These are phyloP conservation scores for Vanderwaltozyma tropicalis DNA, from an alignment of 805 yeast species.

Conservation along the genomic window DNA sequence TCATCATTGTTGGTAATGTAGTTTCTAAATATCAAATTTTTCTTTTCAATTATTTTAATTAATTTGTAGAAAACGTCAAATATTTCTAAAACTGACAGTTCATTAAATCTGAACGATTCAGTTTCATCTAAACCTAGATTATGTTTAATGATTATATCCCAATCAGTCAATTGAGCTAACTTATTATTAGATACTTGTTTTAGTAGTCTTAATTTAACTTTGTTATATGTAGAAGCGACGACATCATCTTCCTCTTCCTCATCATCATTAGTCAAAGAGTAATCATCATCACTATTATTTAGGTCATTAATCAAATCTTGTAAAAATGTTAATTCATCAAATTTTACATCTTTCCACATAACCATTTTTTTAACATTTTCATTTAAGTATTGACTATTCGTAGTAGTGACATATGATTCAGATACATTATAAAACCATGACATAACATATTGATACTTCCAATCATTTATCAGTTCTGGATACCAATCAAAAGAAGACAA, in stretches of 20 bases:
- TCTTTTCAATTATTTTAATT: constrained; percentile 23
- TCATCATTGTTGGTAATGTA: constrained; percentile 17
- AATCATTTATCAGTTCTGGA: constrained; percentile 4
- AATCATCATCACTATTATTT: constrained; percentile 1
- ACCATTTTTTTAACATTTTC: constrained; percentile 8
- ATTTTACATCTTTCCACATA: constrained; percentile 22
- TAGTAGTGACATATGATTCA: constrained; percentile 17
- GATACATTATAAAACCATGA: constrained; percentile 28
- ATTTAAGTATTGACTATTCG: neutral
- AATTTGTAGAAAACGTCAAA: constrained; percentile 20
- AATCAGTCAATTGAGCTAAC: constrained; percentile 13
- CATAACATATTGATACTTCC: constrained; percentile 27
- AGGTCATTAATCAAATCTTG: constrained; percentile 11
- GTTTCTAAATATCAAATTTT: constrained; percentile 21
- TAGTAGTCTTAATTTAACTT: constrained; percentile 14
- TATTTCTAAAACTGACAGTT: constrained; percentile 13
- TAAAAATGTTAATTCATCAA: constrained; percentile 23
- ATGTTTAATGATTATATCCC: constrained; percentile 20
- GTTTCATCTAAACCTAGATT: constrained; percentile 8
- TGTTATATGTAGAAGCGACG: constrained; percentile 10
- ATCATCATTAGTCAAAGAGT: constrained; percentile 4
- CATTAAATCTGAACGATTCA: constrained; percentile 4
- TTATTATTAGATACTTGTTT: constrained; percentile 19
- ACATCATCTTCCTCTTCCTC: constrained; percentile 5
- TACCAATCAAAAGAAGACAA: constrained; percentile 1